A percentile compares a stretch with the other conserved stretches of the same genome.
phyloP scores from a whole-genome alignment of 805 yeast species.

The Yueomyces sinensis region DNA sequence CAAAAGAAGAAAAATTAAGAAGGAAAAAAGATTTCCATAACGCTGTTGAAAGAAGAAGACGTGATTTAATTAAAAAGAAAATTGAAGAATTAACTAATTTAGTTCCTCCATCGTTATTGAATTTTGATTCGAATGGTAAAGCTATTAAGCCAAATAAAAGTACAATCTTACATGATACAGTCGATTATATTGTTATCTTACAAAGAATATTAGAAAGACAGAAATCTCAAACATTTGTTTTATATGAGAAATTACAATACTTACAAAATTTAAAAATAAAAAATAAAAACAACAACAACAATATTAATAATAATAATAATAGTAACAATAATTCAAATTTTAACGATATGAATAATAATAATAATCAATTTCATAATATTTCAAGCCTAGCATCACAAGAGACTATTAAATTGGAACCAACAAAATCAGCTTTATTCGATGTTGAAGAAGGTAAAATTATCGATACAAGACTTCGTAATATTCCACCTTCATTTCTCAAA shows the following conservation, averaged over 20 bases:
- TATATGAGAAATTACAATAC: constrained; percentile 28
- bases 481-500: no score
- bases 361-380: not conserved
- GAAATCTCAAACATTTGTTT: constrained; percentile 30
- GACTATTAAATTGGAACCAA: not conserved
- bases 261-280: constrained; percentile 12
- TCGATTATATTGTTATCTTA: constrained; percentile 62
- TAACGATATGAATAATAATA: not conserved
- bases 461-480: constrained; percentile 11
- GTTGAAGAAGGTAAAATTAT: constrained; percentile 11
- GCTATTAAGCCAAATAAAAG: constrained; percentile 77
- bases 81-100: constrained; percentile 71
- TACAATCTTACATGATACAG: constrained; percentile 60
- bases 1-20: constrained; percentile 48
- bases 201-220: constrained; percentile 47
- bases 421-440: constrained; percentile 2
- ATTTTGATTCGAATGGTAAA: constrained; percentile 34
- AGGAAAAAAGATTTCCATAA: constrained; percentile 83
- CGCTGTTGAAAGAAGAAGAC: constrained; percentile 83
- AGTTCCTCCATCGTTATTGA: constrained; percentile 63
- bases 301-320: no score
- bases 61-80: constrained; percentile 81
- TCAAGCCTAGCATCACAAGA: not conserved
- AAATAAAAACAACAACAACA: not conserved
- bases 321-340: not conserved